phyloP scores from a whole-genome alignment of 192 early-diverging fungal species.

The Dispira simplex region DNA sequence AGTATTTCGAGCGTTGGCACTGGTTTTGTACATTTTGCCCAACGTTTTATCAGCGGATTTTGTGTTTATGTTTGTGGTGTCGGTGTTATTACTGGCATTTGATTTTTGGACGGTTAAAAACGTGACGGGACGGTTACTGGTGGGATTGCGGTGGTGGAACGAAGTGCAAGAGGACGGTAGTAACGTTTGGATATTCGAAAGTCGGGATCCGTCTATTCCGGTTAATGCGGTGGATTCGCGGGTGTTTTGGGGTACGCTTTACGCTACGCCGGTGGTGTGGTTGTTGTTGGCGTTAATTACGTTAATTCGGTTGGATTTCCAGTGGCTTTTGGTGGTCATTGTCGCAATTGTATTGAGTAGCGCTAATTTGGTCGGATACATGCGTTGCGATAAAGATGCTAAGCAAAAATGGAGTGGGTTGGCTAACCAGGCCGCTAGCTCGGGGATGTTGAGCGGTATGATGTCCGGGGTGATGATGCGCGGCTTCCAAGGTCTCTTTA shows the following conservation, averaged over 20 bases:
- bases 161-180: conserved; percentile 92
- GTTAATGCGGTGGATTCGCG: conserved; percentile 79
- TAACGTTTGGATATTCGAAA: conserved; percentile 94
- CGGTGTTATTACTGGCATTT: conserved; percentile 80
- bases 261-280: conserved; percentile 76
- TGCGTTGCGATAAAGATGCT: conserved; percentile 88
- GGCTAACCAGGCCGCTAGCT: conserved; percentile 26
- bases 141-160: conserved; percentile 99
- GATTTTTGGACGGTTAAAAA: conserved; percentile 99
- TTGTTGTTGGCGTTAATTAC: conserved; percentile 59
- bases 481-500: conserved; percentile 25
- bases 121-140: conserved; percentile 86
- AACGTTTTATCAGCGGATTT: conserved; percentile 72
- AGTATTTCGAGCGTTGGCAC: conserved; percentile 66
- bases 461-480: conserved; percentile 24
- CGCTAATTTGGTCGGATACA: conserved; percentile 91
- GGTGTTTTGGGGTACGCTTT: conserved; percentile 88
- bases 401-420: conserved; percentile 57
- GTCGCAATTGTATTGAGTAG: conserved; percentile 74
- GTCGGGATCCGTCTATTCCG: conserved; percentile 43
- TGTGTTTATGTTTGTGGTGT: conserved; percentile 81
- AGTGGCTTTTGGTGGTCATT: conserved; percentile 74
- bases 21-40: conserved; percentile 76
- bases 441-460: conserved; percentile 33
- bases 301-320: conserved; percentile 53